phyloP scores from a whole-genome alignment of 2,329 filamentous ascomycete species.

The Kalaharituber pfeilii region DNA sequence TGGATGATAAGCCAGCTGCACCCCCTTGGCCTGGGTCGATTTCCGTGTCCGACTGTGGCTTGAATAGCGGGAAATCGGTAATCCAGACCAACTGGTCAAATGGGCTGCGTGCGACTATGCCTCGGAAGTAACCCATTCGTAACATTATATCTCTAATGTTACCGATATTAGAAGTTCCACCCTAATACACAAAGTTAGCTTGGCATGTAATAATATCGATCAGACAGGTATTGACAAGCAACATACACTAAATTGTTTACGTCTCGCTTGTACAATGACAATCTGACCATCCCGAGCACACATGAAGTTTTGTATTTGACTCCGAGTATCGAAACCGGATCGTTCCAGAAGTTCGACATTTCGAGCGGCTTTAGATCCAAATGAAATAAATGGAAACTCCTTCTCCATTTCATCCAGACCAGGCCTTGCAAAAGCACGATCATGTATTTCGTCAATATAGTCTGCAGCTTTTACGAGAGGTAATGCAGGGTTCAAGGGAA shows the following conservation, averaged over 20 bases:
- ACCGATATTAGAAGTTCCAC: slow-evolving; percentile 40
- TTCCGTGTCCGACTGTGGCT: slow-evolving; percentile 42
- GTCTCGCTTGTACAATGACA: not conserved
- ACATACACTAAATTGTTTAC: not conserved
- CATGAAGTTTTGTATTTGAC: not conserved
- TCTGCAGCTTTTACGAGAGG: not conserved
- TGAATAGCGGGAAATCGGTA: slow-evolving; percentile 81
- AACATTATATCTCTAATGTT: slow-evolving; percentile 54
- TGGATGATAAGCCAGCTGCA: slow-evolving; percentile 60
- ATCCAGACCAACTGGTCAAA: slow-evolving; percentile 57
- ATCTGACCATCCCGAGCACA: not conserved
- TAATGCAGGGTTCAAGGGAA: not conserved
- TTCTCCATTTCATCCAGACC: not conserved
- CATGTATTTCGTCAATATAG: not conserved
- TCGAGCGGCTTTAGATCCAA: not conserved
- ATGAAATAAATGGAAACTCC: not conserved
- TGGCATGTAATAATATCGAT: too few relatives aligned
- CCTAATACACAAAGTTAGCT: too few relatives aligned
- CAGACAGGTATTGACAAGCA: too few relatives aligned
- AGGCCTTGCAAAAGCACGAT: not conserved
- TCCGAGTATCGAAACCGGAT: not conserved
- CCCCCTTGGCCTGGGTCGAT: slow-evolving; percentile 66
- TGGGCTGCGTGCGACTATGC: not conserved
- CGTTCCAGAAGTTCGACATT: not conserved
- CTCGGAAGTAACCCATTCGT: slow-evolving; percentile 25